Percentiles rank a stretch among this genome's conserved stretches.
Evolutionary conservation across 306 rosid genomes (phyloP).

Genomic region (Rubus idaeus): DNA sequence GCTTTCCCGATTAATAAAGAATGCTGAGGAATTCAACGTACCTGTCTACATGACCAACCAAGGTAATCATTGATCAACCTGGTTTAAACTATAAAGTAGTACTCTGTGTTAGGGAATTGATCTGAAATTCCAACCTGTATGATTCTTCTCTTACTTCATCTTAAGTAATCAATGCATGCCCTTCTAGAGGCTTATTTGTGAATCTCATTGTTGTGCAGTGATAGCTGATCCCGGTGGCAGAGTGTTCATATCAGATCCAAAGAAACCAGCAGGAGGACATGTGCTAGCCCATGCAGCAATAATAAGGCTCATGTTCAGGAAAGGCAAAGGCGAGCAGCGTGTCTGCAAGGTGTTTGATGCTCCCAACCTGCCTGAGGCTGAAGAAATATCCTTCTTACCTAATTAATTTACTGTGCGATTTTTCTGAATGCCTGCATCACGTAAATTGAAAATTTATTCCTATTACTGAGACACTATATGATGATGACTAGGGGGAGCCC

Average conservation of each 20-base stretch:
- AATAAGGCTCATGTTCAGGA: constrained; percentile 80
- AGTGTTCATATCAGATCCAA: constrained; percentile 82
- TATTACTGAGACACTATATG: background rate
- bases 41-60: constrained; percentile 96
- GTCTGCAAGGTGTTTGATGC: constrained; percentile 90
- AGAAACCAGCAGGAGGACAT: constrained; percentile 94
- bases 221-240: constrained; percentile 91
- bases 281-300: constrained; percentile 95
- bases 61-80: constrained; percentile 40
- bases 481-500: background rate
- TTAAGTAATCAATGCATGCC: background rate
- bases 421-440: background rate
- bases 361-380: constrained; percentile 92
- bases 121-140: background rate
- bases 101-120: background rate
- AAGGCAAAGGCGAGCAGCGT: constrained; percentile 96
- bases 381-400: constrained; percentile 83
- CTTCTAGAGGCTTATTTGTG: constrained; percentile 6
- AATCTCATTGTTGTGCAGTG: constrained; percentile 44
- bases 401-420: background rate
- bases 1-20: constrained; percentile 83
- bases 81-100: background rate
- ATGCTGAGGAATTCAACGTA: constrained; percentile 52
- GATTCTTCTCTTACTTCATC: too few species aligned
- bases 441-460: background rate